Evolutionary conservation across 768 basidiomycete genomes (phyloP).

Genomic region (Astraeus odoratus): DNA sequence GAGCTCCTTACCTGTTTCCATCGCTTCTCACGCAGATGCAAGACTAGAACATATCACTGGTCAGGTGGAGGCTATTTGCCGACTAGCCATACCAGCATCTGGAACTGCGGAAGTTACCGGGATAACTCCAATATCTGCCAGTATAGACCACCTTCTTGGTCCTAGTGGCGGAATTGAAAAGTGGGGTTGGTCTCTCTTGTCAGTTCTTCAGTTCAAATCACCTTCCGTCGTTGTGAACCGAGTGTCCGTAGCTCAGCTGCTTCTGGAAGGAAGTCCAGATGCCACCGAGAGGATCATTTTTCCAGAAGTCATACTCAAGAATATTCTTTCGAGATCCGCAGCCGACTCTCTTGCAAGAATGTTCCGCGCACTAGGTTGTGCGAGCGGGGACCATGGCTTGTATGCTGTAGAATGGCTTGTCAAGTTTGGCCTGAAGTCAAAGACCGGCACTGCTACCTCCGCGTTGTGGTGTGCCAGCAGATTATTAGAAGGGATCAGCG

Average conservation of each 20-base stretch:
- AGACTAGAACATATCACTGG: slow-evolving; percentile 64
- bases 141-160: slow-evolving; percentile 63
- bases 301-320: slow-evolving; percentile 52
- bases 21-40: slow-evolving; percentile 65
- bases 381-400: slow-evolving; percentile 61
- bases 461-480: slow-evolving; percentile 83
- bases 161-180: slow-evolving; percentile 80
- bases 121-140: slow-evolving; percentile 40
- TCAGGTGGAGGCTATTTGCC: slow-evolving; percentile 66
- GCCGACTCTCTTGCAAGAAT: slow-evolving; percentile 55
- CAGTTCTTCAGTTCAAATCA: slow-evolving; percentile 66
- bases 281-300: slow-evolving; percentile 37
- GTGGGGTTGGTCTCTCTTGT: slow-evolving; percentile 86
- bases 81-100: slow-evolving; percentile 27
- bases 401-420: slow-evolving; percentile 83
- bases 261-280: slow-evolving; percentile 46
- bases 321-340: slow-evolving; percentile 45
- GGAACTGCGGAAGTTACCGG: slow-evolving; percentile 12
- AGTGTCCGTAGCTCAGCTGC: slow-evolving; percentile 44
- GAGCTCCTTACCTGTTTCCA: slow-evolving; percentile 60
- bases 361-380: slow-evolving; percentile 66
- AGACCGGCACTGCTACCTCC: slow-evolving; percentile 43
- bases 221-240: slow-evolving; percentile 44
- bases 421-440: slow-evolving; percentile 41
- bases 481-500: slow-evolving; percentile 65